Percentiles rank a stretch among this genome's conserved stretches.
Conservation (phyloP, 495 filamentous ascomycete species). For the Tuber melanosporum region DNA sequence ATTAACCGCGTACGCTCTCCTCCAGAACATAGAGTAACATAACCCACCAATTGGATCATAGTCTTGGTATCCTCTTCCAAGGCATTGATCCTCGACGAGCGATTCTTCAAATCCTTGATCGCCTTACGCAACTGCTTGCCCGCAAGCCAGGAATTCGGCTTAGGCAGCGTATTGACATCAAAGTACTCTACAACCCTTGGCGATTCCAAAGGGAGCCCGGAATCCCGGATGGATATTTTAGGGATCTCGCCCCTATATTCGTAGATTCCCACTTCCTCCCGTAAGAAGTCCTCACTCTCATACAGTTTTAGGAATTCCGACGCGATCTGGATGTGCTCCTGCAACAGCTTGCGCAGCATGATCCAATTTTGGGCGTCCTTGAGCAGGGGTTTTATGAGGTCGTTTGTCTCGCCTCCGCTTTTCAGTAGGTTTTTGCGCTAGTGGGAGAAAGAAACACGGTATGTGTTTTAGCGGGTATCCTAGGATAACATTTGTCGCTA, state of each 20-base stretch:
- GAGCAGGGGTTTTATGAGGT: constrained; percentile 21
- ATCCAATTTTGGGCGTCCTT: constrained; percentile 32
- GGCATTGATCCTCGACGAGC: constrained; percentile 17
- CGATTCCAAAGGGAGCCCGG: background rate
- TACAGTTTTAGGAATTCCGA: constrained; percentile 13
- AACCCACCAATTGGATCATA: constrained; percentile 27
- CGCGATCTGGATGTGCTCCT: constrained; percentile 18
- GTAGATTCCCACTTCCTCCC: constrained; percentile 22
- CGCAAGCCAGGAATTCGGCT: background rate
- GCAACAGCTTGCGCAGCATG: constrained; percentile 21
- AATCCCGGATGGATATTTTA: background rate
- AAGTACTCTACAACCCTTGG: background rate
- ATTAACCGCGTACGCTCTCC: background rate
- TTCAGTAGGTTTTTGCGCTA: constrained; percentile 28
- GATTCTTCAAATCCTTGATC: constrained; percentile 25
- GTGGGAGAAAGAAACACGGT: no score
- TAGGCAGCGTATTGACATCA: background rate
- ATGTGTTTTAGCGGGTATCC: background rate
- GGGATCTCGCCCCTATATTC: background rate
- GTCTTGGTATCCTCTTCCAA: constrained; percentile 30
- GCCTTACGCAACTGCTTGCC: background rate
- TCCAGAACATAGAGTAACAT: background rate
- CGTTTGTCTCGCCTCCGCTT: constrained; percentile 22
- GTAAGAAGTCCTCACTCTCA: constrained; percentile 11
- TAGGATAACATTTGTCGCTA: no score